Evolutionary conservation across 148 eudicot species (phyloP).

Genomic region (Fagopyrum esculentum): DNA sequence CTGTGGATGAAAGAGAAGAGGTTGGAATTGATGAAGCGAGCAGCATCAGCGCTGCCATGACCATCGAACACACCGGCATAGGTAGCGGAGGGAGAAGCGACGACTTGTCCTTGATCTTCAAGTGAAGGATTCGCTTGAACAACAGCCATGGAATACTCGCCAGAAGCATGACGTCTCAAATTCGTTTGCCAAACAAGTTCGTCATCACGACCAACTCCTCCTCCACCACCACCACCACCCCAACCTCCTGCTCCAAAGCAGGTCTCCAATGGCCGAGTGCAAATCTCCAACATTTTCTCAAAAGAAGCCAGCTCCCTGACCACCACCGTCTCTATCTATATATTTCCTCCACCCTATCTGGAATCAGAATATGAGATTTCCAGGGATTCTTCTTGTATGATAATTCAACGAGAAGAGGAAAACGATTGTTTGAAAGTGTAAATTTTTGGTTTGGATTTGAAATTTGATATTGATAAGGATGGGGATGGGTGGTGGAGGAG

Average conservation of each 20-base stretch:
- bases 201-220: slow-evolving; percentile 38
- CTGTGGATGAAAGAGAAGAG: slow-evolving; percentile 62
- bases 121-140: slow-evolving; percentile 79
- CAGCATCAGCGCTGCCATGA: slow-evolving; percentile 94
- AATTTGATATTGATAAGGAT: background rate
- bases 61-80: slow-evolving; percentile 90
- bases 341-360: background rate
- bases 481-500: background rate
- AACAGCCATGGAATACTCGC: slow-evolving; percentile 84
- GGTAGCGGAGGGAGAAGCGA: slow-evolving; percentile 60
- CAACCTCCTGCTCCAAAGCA: slow-evolving; percentile 25
- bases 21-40: slow-evolving; percentile 58
- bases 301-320: background rate
- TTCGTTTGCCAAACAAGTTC: slow-evolving; percentile 65
- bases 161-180: slow-evolving; percentile 74
- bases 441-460: background rate
- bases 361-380: background rate
- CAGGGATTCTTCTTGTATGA: background rate
- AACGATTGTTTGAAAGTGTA: slow-evolving; percentile 6
- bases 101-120: slow-evolving; percentile 88
- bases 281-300: slow-evolving; percentile 23
- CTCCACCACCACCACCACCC: slow-evolving; percentile 18
- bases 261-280: slow-evolving; percentile 22
- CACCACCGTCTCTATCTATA: background rate
- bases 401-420: background rate